A percentile compares a stretch with the other conserved stretches of the same genome.
Conservation (phyloP, 1,284 basidiomycete genomes). For the Rhizoctonia solani region DNA sequence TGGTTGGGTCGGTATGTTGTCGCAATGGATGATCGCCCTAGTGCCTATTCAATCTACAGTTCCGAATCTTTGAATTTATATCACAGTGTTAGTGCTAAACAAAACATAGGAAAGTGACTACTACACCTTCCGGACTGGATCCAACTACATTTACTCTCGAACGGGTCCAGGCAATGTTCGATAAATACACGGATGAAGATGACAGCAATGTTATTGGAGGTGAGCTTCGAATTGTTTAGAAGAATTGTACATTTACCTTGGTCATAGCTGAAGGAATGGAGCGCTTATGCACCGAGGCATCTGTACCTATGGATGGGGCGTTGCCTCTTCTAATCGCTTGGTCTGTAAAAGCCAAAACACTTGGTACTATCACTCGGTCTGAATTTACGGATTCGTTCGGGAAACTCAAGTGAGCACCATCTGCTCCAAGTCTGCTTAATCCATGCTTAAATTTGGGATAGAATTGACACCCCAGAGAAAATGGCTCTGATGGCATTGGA, state of each 20-base stretch:
- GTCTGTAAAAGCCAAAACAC: conserved; percentile 67
- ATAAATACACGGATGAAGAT: conserved; percentile 63
- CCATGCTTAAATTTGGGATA: conserved; percentile 43
- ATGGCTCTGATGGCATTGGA: conserved; percentile 60
- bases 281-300: conserved; percentile 63
- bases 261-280: conserved; percentile 72
- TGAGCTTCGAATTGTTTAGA: not conserved
- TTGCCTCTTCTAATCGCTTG: conserved; percentile 71
- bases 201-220: conserved; percentile 42
- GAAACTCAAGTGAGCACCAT: conserved; percentile 54
- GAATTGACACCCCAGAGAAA: conserved; percentile 59
- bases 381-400: conserved; percentile 69
- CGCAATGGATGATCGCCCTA: too few relatives aligned
- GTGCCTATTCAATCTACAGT: too few relatives aligned
- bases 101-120: not conserved
- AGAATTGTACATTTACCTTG: conserved; percentile 41
- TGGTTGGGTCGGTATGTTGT: conserved; percentile 1
- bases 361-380: conserved; percentile 65
- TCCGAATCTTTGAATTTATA: too few relatives aligned
- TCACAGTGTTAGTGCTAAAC: too few relatives aligned
- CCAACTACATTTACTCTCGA: conserved; percentile 53
- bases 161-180: conserved; percentile 61
- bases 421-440: not conserved
- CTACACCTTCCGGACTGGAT: conserved; percentile 22
- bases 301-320: conserved; percentile 68